A percentile compares a stretch with the other conserved stretches of the same genome.
Conservation (phyloP, 1,284 basidiomycete genomes). For the Trametes polyzona region DNA sequence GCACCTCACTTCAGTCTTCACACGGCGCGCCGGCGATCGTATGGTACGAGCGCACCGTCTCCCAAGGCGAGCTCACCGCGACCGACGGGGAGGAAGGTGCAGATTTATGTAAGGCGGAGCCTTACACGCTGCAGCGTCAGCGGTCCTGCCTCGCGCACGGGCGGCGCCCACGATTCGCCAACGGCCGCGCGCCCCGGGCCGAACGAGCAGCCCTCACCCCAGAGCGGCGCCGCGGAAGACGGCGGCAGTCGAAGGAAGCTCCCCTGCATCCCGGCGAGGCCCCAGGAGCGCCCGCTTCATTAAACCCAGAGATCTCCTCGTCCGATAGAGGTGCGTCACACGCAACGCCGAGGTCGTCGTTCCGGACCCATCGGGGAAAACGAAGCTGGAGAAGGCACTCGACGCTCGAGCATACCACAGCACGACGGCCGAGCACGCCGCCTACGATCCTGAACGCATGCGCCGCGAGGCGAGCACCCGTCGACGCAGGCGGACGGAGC, state of each 20-base stretch:
- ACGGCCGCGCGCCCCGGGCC: constrained; percentile 19
- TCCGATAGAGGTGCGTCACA: constrained; percentile 19
- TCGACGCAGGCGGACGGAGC: not conserved
- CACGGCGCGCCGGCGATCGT: not conserved
- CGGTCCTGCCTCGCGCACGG: constrained; percentile 16
- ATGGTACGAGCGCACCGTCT: constrained; percentile 10
- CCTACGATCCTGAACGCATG: not conserved
- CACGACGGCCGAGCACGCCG: not conserved
- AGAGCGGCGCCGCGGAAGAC: constrained; percentile 1
- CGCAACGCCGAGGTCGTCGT: constrained; percentile 8
- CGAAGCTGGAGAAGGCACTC: not conserved
- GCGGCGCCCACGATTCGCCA: constrained; percentile 18
- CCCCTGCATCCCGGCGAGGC: not conserved
- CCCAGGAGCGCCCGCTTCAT: constrained; percentile 19
- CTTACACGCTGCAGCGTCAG: constrained; percentile 19
- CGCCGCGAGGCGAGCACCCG: not conserved
- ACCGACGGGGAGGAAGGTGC: constrained; percentile 23
- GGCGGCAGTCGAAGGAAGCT: constrained; percentile 1
- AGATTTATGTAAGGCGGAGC: constrained; percentile 25
- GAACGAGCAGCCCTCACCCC: constrained; percentile 6
- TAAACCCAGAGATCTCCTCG: constrained; percentile 19
- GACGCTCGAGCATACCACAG: not conserved
- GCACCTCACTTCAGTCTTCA: constrained; percentile 20
- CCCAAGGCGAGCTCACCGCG: constrained; percentile 10
- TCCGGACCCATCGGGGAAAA: constrained; percentile 26